Conservation (phyloP, 352 stramenopile species). For the Globisporangium middletonii region DNA sequence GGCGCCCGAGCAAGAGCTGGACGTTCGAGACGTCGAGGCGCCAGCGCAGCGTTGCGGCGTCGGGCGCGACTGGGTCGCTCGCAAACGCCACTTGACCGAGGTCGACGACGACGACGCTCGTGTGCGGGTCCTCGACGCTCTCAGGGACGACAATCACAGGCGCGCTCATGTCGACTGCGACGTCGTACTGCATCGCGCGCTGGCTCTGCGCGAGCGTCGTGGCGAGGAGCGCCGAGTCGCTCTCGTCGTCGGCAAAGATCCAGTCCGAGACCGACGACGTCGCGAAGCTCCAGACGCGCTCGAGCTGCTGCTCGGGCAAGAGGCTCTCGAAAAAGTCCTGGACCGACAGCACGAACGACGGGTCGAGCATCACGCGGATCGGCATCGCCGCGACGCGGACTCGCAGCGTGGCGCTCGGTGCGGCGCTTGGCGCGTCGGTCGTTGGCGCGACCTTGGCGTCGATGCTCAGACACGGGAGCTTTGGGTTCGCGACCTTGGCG, state of each 20-base stretch:
- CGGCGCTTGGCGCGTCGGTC: not conserved
- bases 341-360: constrained; percentile 59
- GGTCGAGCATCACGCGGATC: constrained; percentile 67
- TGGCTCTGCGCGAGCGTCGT: constrained; percentile 20
- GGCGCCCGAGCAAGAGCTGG: constrained; percentile 43
- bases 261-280: constrained; percentile 78
- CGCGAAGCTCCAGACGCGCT: constrained; percentile 75
- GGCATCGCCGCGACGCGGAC: constrained; percentile 52
- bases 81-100: constrained; percentile 60
- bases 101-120: constrained; percentile 58
- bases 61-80: constrained; percentile 23
- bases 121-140: constrained; percentile 25
- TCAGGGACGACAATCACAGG: constrained; percentile 69
- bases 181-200: constrained; percentile 38
- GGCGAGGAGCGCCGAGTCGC: constrained; percentile 18
- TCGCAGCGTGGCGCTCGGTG: constrained; percentile 12
- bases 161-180: constrained; percentile 67
- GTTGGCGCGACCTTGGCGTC: constrained; percentile 21
- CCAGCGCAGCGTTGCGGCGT: constrained; percentile 44
- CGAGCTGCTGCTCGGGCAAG: constrained; percentile 57
- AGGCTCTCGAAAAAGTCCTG: constrained; percentile 69
- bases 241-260: constrained; percentile 65
- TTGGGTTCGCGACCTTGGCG: constrained; percentile 15
- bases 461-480: constrained; percentile 42
- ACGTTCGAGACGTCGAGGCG: constrained; percentile 53